Conservation (phyloP, 192 early-diverging fungal genomes). For the Kickxella alabastrina region DNA sequence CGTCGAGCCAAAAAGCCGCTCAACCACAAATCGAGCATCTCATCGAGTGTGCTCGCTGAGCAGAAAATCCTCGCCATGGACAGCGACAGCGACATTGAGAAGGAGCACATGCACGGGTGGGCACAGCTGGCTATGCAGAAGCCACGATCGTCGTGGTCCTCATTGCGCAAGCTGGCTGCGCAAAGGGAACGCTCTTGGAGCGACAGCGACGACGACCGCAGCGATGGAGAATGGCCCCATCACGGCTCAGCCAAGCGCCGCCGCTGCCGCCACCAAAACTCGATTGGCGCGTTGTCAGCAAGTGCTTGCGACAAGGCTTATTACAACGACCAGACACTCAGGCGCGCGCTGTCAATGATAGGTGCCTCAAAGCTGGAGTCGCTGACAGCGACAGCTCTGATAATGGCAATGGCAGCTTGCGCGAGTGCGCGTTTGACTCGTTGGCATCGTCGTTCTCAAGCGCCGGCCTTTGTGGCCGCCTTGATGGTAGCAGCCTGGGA, state of each 20-base stretch:
- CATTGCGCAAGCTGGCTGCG: background rate
- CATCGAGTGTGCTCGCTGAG: constrained; percentile 19
- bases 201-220: constrained; percentile 8
- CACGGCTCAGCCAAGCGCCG: background rate
- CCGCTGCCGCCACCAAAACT: background rate
- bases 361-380: constrained; percentile 37
- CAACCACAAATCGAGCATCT: constrained; percentile 14
- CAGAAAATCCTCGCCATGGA: constrained; percentile 25
- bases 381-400: constrained; percentile 18
- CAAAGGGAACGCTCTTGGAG: constrained; percentile 21
- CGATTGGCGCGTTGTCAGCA: background rate
- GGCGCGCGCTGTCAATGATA: constrained; percentile 51
- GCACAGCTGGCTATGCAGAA: constrained; percentile 19
- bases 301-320: too few species aligned
- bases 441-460: too few species aligned
- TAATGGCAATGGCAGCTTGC: background rate
- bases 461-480: too few species aligned
- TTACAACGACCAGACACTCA: constrained; percentile 27
- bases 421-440: too few species aligned
- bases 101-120: constrained; percentile 23
- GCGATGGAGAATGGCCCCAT: background rate
- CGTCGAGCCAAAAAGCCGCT: background rate
- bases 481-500: too few species aligned
- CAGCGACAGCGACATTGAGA: constrained; percentile 33
- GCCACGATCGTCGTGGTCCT: background rate